phyloP scores from a whole-genome alignment of 768 basidiomycete genomes.

The Austroboletus eburneus region DNA sequence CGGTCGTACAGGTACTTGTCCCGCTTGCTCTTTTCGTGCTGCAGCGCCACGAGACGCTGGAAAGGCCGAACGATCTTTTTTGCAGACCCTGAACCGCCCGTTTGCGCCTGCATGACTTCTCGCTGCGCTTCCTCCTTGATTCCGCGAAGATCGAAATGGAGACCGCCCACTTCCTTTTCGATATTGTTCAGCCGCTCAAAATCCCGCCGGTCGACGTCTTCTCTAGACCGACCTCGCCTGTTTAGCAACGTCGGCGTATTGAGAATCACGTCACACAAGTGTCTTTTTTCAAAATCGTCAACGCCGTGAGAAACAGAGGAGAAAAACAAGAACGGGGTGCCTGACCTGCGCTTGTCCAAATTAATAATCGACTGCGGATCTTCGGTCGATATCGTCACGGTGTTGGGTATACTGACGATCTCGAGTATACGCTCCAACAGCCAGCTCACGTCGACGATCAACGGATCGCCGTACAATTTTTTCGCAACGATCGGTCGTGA shows the following conservation, averaged over 20 bases:
- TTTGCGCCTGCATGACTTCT: slow-evolving; percentile 49
- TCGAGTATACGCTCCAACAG: slow-evolving; percentile 78
- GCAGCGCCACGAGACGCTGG: slow-evolving; percentile 54
- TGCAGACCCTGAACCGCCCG: slow-evolving; percentile 41
- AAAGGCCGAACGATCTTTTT: slow-evolving; percentile 63
- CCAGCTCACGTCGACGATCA: slow-evolving; percentile 80
- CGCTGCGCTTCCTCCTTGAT: slow-evolving; percentile 74
- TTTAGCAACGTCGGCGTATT: slow-evolving; percentile 46
- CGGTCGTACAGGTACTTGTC: slow-evolving; percentile 68
- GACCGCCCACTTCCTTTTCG: slow-evolving; percentile 57
- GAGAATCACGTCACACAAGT: slow-evolving; percentile 60
- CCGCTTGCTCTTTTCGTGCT: slow-evolving; percentile 79
- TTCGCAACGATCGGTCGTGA: slow-evolving; percentile 45
- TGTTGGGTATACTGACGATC: slow-evolving; percentile 69
- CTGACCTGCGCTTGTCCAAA: slow-evolving; percentile 78
- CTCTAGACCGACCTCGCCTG: slow-evolving; percentile 42
- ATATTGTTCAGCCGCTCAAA: slow-evolving; percentile 75
- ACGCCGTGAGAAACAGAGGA: background rate
- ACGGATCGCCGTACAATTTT: slow-evolving; percentile 42
- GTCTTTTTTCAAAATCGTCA: slow-evolving; percentile 38
- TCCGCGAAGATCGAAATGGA: slow-evolving; percentile 66
- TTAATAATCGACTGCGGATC: slow-evolving; percentile 64
- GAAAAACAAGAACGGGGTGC: background rate
- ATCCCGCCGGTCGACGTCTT: slow-evolving; percentile 59
- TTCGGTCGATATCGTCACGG: slow-evolving; percentile 50